Base-by-base conservation (phyloP, 2,329 filamentous ascomycete species). In the Berkeleyomyces basicola region DNA sequence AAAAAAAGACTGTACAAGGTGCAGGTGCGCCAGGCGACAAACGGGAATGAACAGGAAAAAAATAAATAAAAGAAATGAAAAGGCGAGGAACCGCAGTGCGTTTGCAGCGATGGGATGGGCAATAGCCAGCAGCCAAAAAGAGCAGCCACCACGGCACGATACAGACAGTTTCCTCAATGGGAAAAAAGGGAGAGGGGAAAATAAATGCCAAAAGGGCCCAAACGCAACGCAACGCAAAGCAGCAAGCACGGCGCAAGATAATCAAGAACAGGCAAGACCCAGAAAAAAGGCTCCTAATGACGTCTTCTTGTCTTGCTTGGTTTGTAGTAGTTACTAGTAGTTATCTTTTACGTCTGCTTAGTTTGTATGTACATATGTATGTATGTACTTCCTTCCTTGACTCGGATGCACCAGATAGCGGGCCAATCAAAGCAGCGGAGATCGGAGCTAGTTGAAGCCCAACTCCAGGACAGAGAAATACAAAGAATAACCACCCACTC, bases 241-340 rank as follows among this genome's bases (percentile, higher is more conserved):
- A 23, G 23, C 23, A 23, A 23, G 23, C 23, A 23, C 23, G 23
- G 39, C n/a, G 11, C 51, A 39, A 55, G 39, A 10, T 23, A 39
- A 37, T 14, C 5, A 37, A 55, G 51, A 36, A 36, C 36, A 55
- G 51, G 51, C 51, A 55, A 37, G 51, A 37, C 51, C 51, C 51
- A 55, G 33, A 55, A 53, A 53, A 55, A 55, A 55, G 51, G 51
- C 51, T 37, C 11, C 51, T 55, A 55, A 37, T 55, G 51, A 55
- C 51, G 51, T 55, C 51, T 55, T 55, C 51, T 37, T 37, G 51
- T 55, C 51, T 39, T 55, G 33, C 51, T 53, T 23, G 23, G 23
- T 23, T 23, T 23, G 23, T n/a, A n/a, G n/a, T n/a, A n/a, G n/a
- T n/a, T n/a, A n/a, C n/a, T n/a, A n/a, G n/a, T n/a, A n/a, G n/a